phyloP scores from a whole-genome alignment of 108 stramenopile genomes.

The Skeletonema menzelii region DNA sequence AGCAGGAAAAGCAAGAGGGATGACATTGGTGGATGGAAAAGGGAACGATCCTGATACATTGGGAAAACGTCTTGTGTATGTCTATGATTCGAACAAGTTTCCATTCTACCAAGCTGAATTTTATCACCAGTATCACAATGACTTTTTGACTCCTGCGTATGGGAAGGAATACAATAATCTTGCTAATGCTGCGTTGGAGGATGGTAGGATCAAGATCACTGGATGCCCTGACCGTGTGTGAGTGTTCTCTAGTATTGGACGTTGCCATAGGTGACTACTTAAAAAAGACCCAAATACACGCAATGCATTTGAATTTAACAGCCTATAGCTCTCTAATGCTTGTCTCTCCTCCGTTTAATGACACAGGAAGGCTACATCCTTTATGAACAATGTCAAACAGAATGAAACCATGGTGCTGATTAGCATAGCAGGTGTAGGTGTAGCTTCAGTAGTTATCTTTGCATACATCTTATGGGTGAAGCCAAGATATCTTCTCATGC shows the following conservation, averaged over 20 bases:
- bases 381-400: not conserved
- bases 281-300: not conserved
- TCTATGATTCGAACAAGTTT: conserved; percentile 72
- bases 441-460: not conserved
- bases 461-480: not conserved
- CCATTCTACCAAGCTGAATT: conserved; percentile 75
- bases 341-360: not conserved
- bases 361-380: not conserved
- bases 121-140: conserved; percentile 83
- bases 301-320: too few relatives aligned
- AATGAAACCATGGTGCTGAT: not conserved
- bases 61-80: conserved; percentile 66
- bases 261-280: not conserved
- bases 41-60: conserved; percentile 82
- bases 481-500: not conserved
- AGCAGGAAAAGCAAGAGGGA: conserved; percentile 61
- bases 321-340: not conserved
- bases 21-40: conserved; percentile 61
- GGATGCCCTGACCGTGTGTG: conserved; percentile 84
- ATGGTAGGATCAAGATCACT: conserved; percentile 70
- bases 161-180: conserved; percentile 80
- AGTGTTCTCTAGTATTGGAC: conserved; percentile 1
- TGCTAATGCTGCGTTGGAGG: conserved; percentile 62
- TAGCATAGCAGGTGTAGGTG: not conserved
- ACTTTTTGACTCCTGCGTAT: conserved; percentile 70